Percentiles rank a stretch among this genome's conserved stretches.
Conservation (phyloP, 805 yeast species). For the Cyberlindnera meyerae region DNA sequence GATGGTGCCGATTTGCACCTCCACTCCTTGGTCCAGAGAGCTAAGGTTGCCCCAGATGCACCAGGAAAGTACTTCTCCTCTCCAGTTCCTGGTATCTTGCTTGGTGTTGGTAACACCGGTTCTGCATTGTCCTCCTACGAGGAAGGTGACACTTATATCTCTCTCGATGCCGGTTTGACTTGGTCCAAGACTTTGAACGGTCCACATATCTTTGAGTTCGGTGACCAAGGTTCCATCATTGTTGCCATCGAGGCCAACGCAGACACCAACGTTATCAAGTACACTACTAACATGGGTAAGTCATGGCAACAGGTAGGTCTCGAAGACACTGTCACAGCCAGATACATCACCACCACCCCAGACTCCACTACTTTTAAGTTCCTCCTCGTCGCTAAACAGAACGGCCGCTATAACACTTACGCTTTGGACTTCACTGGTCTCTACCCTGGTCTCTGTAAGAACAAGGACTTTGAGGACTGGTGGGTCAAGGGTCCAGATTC, state of each 20-base stretch:
- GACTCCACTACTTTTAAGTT: conserved; percentile 69
- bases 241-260: conserved; percentile 49
- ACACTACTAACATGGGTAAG: conserved; percentile 69
- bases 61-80: conserved; percentile 33
- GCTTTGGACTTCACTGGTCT: conserved; percentile 54
- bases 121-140: conserved; percentile 19
- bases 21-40: conserved; percentile 31
- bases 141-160: conserved; percentile 49
- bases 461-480: conserved; percentile 61
- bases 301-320: conserved; percentile 55
- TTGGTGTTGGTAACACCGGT: conserved; percentile 40
- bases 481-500: conserved; percentile 38
- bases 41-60: conserved; percentile 15
- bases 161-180: conserved; percentile 72
- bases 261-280: conserved; percentile 36
- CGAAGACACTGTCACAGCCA: conserved; percentile 38
- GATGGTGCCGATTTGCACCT: conserved; percentile 32
- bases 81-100: conserved; percentile 40
- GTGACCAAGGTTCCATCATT: conserved; percentile 74
- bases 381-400: conserved; percentile 40
- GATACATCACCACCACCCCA: conserved; percentile 47
- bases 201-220: conserved; percentile 54
- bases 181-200: conserved; percentile 57
- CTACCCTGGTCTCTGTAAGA: conserved; percentile 36
- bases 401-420: conserved; percentile 22